Evolutionary conservation across 805 yeast genomes (phyloP).

Genomic region (Sugiyamaella chiloensis): DNA sequence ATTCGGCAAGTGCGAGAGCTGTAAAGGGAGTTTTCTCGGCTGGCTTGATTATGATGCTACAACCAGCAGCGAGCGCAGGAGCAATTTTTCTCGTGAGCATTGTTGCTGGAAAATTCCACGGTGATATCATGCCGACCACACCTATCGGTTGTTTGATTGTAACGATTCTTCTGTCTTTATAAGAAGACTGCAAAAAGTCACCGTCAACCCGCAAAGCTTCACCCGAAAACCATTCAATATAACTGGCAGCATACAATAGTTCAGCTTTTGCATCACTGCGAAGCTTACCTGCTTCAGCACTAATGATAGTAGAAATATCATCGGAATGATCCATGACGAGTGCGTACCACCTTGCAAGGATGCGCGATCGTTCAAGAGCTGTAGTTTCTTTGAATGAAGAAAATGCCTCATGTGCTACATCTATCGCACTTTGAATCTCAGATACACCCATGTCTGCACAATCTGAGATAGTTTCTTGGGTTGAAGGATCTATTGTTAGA

Average conservation of each 20-base stretch:
- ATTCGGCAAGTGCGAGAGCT: conserved; percentile 60
- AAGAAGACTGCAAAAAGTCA: background rate
- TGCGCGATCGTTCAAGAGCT: background rate
- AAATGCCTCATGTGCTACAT: background rate
- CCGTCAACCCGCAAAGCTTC: background rate
- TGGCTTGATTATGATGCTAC: conserved; percentile 71
- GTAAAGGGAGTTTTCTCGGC: conserved; percentile 71
- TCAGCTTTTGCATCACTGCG: background rate
- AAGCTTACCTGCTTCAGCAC: background rate
- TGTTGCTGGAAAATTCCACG: conserved; percentile 81
- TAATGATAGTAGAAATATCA: background rate
- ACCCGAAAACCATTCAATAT: background rate
- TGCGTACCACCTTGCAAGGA: background rate
- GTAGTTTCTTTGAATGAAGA: background rate
- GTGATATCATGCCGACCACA: conserved; percentile 71
- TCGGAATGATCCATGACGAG: background rate
- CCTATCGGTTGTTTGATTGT: conserved; percentile 70
- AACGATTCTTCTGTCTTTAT: conserved; percentile 41
- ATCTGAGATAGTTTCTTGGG: background rate
- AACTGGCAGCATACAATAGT: background rate
- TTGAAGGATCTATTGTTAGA: background rate
- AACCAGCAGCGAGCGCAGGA: conserved; percentile 78
- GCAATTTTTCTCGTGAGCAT: conserved; percentile 71
- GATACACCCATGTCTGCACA: background rate
- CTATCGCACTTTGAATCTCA: background rate